Percentiles rank a stretch among this genome's conserved stretches.
Conservation (phyloP, 176 grass and related monocot genomes). For the Dactylis glomerata region DNA sequence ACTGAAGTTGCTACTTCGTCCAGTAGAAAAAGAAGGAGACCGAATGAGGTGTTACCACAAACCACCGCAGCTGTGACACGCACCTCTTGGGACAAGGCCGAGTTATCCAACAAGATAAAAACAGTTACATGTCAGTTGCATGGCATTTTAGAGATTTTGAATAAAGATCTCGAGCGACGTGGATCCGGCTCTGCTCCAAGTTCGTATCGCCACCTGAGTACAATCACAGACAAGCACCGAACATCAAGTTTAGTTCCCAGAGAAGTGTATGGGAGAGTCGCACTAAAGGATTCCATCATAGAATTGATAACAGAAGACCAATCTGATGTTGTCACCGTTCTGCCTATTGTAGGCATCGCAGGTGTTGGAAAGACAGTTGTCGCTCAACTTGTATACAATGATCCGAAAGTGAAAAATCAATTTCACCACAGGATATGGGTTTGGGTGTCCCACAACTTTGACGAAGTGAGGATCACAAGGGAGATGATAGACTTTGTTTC, state of each 20-base stretch:
- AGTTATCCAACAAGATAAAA: not conserved
- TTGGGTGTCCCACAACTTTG: not conserved
- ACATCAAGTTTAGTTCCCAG: not conserved
- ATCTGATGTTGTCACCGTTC: not conserved
- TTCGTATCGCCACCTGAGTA: not conserved
- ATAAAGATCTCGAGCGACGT: not conserved
- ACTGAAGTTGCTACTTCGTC: not conserved
- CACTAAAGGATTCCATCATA: not conserved
- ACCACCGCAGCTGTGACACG: not conserved
- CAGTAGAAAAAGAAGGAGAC: not conserved
- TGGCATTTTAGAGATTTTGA: not conserved
- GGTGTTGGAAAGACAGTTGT: not conserved
- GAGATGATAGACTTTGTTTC: not conserved
- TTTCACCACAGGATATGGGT: not conserved
- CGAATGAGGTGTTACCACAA: not conserved
- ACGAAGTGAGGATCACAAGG: not conserved
- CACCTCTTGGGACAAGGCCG: not conserved
- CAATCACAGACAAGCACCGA: not conserved
- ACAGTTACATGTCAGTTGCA: not conserved
- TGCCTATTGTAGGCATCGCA: conserved; percentile 26
- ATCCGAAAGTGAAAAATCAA: not conserved
- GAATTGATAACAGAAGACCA: not conserved
- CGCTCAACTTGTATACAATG: not conserved
- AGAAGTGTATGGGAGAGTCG: not conserved
- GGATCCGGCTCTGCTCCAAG: not conserved